Percentiles rank a stretch among this genome's conserved stretches.
These are phyloP conservation scores for Blastobotrys americana DNA, from an alignment of 805 yeast genomes.

Conservation along the genomic window DNA sequence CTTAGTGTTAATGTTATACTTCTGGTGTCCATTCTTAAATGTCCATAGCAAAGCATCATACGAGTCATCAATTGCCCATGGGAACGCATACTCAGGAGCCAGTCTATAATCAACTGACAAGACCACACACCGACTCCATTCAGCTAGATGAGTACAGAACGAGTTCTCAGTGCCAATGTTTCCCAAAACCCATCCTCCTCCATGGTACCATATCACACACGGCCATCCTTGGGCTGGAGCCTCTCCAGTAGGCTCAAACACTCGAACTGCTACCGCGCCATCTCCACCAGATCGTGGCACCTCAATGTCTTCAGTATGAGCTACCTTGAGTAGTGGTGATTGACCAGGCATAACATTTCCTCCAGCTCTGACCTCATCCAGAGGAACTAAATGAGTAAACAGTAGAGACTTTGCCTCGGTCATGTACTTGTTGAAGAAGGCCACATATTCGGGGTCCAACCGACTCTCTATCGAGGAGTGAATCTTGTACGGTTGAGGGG, in stretches of 20 bases:
- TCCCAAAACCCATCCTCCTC: constrained; percentile 43
- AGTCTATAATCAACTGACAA: constrained; percentile 43
- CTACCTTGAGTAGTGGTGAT: constrained; percentile 28
- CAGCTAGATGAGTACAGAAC: constrained; percentile 37
- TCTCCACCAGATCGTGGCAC: constrained; percentile 28
- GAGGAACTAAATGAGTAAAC: constrained; percentile 35
- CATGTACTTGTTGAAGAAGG: constrained; percentile 32
- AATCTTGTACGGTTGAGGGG: constrained; percentile 29
- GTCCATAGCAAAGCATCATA: constrained; percentile 27
- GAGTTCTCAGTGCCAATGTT: constrained; percentile 37
- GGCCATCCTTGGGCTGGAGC: constrained; percentile 36
- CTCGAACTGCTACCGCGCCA: constrained; percentile 30
- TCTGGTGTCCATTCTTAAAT: constrained; percentile 11
- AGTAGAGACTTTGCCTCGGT: constrained; percentile 24
- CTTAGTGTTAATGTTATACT: constrained; percentile 13
- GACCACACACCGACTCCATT: constrained; percentile 30
- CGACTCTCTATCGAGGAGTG: constrained; percentile 27
- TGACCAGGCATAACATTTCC: constrained; percentile 42
- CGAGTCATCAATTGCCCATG: constrained; percentile 40
- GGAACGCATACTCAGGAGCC: constrained; percentile 45
- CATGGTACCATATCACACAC: constrained; percentile 36
- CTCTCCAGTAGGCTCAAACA: constrained; percentile 35
- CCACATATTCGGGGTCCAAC: constrained; percentile 36
- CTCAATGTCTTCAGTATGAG: constrained; percentile 27
- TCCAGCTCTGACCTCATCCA: constrained; percentile 27